Evolutionary conservation across 2,329 filamentous ascomycete genomes (phyloP).

Genomic region (Sphaerulina musiva): DNA sequence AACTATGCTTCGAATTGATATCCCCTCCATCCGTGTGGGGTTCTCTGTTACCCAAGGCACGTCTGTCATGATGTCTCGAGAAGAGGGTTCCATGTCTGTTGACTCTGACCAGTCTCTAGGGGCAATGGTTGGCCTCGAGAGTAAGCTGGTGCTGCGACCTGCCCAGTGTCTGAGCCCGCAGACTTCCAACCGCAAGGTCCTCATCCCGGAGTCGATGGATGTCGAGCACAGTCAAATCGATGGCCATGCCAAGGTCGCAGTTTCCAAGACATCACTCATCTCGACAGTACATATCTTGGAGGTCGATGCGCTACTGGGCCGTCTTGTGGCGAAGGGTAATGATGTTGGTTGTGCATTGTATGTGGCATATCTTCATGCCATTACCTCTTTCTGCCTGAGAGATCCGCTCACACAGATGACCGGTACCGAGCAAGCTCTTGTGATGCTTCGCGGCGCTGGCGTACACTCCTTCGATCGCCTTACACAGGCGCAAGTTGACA

Average conservation of each 20-base stretch:
- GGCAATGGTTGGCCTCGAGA: constrained; percentile 53
- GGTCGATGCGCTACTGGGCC: constrained; percentile 51
- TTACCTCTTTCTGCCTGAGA: constrained; percentile 52
- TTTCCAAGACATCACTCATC: constrained; percentile 36
- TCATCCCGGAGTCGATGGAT: constrained; percentile 38
- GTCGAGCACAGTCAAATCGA: constrained; percentile 38
- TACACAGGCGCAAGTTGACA: constrained; percentile 10
- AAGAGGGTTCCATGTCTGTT: constrained; percentile 11
- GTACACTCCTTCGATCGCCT: constrained; percentile 24
- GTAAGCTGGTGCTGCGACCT: constrained; percentile 49
- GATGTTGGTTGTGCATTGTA: constrained; percentile 35
- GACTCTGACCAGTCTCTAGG: constrained; percentile 55
- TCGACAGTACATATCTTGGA: constrained; percentile 50
- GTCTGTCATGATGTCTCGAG: constrained; percentile 5
- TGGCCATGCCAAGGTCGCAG: constrained; percentile 36
- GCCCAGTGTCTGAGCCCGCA: not conserved
- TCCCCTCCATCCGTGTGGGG: constrained; percentile 21
- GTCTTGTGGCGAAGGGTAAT: constrained; percentile 48
- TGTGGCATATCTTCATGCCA: constrained; percentile 51
- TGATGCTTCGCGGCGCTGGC: constrained; percentile 20
- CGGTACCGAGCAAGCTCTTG: constrained; percentile 51
- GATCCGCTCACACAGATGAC: constrained; percentile 55
- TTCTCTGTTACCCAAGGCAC: constrained; percentile 17
- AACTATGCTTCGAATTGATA: constrained; percentile 15
- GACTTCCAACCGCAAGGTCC: constrained; percentile 44